A percentile compares a stretch with the other conserved stretches of the same genome.
phyloP scores from a whole-genome alignment of 1,139 yeast species.

The Eremothecium coryli region DNA sequence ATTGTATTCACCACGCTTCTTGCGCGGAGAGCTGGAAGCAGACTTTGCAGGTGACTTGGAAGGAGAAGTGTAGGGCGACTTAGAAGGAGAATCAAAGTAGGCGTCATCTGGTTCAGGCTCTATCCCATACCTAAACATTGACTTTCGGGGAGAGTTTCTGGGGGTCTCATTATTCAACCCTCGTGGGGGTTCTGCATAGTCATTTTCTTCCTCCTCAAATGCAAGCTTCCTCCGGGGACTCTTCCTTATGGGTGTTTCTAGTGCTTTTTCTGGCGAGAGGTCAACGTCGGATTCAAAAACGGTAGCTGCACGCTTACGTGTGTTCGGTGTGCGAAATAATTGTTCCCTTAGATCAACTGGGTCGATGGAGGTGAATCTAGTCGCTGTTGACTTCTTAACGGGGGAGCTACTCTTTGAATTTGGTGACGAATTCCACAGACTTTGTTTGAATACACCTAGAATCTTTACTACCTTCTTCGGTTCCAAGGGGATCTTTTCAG shows the following conservation, averaged over 20 bases:
- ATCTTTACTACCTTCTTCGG: conserved; percentile 38
- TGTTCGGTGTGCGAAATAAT: conserved; percentile 26
- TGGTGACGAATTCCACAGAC: conserved; percentile 26
- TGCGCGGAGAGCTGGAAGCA: conserved; percentile 7
- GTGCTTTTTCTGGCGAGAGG: conserved; percentile 8
- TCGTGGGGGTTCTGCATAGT: conserved; percentile 10
- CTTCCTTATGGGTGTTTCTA: conserved; percentile 4
- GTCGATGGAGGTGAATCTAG: conserved; percentile 23
- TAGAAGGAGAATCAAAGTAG: conserved; percentile 3
- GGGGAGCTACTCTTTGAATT: conserved; percentile 26
- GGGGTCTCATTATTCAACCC: conserved; percentile 6
- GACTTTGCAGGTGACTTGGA: conserved; percentile 8
- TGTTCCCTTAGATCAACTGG: conserved; percentile 23
- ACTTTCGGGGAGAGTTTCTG: conserved; percentile 1
- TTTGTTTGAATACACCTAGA: conserved; percentile 37
- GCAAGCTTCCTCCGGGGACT: conserved; percentile 27
- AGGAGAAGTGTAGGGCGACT: conserved; percentile 7
- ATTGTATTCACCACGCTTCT: conserved; percentile 12
- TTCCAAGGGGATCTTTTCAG: conserved; percentile 49
- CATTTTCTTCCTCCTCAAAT: conserved; percentile 28
- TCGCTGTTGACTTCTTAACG: conserved; percentile 22
- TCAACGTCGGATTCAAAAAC: conserved; percentile 3
- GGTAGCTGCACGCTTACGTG: conserved; percentile 3
- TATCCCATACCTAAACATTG: conserved; percentile 1
- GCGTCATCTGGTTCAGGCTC: conserved; percentile 4